These are phyloP conservation scores for Stemphylium lycopersici DNA, from an alignment of 2,329 filamentous ascomycete genomes.

Conservation along the genomic window DNA sequence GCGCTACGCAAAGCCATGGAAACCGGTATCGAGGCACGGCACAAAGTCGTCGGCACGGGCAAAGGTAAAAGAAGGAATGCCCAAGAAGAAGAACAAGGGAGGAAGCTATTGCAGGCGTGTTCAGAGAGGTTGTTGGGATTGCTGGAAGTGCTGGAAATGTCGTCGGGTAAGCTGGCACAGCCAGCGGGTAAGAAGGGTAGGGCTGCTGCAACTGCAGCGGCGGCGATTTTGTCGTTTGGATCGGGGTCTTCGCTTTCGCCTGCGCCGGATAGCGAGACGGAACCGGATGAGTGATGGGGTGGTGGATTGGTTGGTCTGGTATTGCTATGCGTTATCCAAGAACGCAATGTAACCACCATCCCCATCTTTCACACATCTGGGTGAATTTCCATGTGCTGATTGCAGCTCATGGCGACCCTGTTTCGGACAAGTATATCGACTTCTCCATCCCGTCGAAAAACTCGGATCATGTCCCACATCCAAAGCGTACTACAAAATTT, in stretches of 20 bases:
- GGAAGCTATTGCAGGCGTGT: conserved; percentile 41
- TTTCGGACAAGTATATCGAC: too few species aligned
- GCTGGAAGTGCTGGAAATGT: conserved; percentile 42
- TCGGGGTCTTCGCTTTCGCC: conserved; percentile 32
- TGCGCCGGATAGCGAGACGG: conserved; percentile 30
- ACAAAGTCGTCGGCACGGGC: conserved; percentile 51
- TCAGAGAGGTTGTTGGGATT: conserved; percentile 44
- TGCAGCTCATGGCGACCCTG: too few species aligned
- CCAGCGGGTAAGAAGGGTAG: conserved; percentile 6
- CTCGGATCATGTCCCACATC: too few species aligned
- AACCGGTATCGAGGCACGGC: conserved; percentile 59
- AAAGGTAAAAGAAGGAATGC: conserved; percentile 52
- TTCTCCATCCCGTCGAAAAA: too few species aligned
- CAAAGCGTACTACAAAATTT: too few species aligned
- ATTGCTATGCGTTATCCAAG: too few species aligned
- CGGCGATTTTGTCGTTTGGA: conserved; percentile 24
- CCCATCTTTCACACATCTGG: too few species aligned
- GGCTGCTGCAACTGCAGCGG: background rate
- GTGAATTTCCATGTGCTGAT: too few species aligned
- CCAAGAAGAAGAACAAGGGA: conserved; percentile 46
- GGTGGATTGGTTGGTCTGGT: background rate
- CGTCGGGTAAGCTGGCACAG: conserved; percentile 17
- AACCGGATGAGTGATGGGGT: conserved; percentile 4
- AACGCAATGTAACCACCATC: too few species aligned
- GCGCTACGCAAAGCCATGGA: conserved; percentile 56